Conservation (phyloP, 768 basidiomycete genomes). For the Fomitopsis pulvina region DNA sequence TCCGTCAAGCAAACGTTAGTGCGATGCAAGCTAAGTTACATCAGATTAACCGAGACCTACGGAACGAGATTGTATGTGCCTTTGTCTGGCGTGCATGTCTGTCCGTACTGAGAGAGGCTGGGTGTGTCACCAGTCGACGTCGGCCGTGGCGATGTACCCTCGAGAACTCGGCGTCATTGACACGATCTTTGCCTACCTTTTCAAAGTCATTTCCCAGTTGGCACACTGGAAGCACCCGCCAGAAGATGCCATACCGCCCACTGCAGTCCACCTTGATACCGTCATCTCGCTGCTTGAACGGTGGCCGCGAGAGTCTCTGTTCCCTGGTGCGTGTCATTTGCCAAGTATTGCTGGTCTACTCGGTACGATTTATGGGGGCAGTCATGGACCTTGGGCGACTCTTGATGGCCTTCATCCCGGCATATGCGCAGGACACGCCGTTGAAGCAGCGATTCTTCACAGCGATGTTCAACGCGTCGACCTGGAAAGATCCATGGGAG, state of each 20-base stretch:
- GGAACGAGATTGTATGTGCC: conserved; percentile 57
- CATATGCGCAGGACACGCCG: conserved; percentile 38
- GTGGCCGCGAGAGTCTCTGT: conserved; percentile 69
- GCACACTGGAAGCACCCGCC: conserved; percentile 17
- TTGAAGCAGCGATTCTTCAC: conserved; percentile 49
- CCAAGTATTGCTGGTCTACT: neutral
- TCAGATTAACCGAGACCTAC: conserved; percentile 66
- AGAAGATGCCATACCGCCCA: conserved; percentile 26
- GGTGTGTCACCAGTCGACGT: conserved; percentile 51
- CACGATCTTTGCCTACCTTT: conserved; percentile 56
- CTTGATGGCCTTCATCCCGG: conserved; percentile 56
- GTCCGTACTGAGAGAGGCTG: neutral
- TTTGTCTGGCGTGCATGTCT: neutral
- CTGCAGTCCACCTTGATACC: conserved; percentile 49
- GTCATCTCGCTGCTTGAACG: conserved; percentile 60
- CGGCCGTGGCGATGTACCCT: conserved; percentile 62
- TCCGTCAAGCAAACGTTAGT: conserved; percentile 76
- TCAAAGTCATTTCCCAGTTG: conserved; percentile 37
- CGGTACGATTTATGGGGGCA: conserved; percentile 21
- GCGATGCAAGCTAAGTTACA: conserved; percentile 77
- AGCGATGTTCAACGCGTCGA: conserved; percentile 59
- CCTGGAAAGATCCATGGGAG: conserved; percentile 53
- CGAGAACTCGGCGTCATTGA: conserved; percentile 53
- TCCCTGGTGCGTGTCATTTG: conserved; percentile 47
- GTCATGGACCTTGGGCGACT: conserved; percentile 86